phyloP scores from a whole-genome alignment of 2,329 filamentous ascomycete species.

The Colletotrichum higginsianum region DNA sequence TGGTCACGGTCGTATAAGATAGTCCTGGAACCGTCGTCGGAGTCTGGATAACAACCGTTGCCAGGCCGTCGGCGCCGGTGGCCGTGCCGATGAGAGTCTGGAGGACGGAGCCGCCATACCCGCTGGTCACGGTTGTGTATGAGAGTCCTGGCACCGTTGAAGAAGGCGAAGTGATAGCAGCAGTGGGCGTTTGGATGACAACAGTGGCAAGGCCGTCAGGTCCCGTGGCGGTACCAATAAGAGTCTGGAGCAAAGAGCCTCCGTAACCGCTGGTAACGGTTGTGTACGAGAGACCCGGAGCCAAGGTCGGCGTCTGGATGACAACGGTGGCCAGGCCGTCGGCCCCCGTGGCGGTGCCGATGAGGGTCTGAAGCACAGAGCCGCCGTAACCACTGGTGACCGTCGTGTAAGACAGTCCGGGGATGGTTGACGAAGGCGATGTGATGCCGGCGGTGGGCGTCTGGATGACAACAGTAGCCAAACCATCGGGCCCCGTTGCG shows the following conservation, averaged over 20 bases:
- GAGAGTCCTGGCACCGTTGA: neutral
- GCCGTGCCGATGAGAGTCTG: neutral
- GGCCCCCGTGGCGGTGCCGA: no score
- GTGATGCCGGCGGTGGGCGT: neutral
- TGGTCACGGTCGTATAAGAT: neutral
- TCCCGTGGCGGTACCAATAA: slow-evolving; percentile 1
- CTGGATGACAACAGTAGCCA: neutral
- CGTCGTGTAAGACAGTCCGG: neutral
- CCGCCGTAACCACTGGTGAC: no score
- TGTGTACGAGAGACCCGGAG: neutral
- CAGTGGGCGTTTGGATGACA: slow-evolving; percentile 7
- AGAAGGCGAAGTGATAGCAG: neutral
- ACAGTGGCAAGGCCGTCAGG: slow-evolving; percentile 17
- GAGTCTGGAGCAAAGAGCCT: slow-evolving; percentile 23
- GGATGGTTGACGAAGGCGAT: neutral
- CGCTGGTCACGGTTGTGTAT: neutral
- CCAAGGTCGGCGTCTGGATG: slow-evolving; percentile 15
- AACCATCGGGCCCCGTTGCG: neutral
- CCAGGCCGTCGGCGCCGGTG: neutral
- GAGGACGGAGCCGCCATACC: neutral
- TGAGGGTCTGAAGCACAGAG: no score
- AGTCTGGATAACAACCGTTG: slow-evolving; percentile 23
- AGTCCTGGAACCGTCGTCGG: neutral
- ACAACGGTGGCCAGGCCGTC: neutral
- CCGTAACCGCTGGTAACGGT: slow-evolving; percentile 4